A percentile compares a stretch with the other conserved stretches of the same genome.
Evolutionary conservation across 2,329 filamentous ascomycete species (phyloP).

Genomic region (Botrytis galanthina): DNA sequence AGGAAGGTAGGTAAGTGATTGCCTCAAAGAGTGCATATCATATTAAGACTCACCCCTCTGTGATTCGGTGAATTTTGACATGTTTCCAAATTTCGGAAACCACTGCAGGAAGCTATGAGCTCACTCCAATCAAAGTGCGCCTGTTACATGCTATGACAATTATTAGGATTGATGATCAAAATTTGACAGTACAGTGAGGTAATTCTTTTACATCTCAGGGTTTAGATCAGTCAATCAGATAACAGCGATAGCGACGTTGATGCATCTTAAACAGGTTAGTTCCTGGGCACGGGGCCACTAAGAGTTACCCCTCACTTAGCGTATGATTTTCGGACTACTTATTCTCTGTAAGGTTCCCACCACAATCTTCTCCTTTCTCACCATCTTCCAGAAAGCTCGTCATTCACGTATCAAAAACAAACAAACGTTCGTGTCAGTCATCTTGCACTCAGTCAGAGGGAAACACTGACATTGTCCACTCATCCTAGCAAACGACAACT

Average conservation of each 20-base stretch:
- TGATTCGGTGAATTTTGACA: not conserved
- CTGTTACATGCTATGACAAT: not conserved
- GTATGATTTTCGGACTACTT: not conserved
- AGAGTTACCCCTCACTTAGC: constrained; percentile 17
- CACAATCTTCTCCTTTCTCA: not conserved
- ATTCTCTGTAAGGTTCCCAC: not conserved
- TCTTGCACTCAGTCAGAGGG: not conserved
- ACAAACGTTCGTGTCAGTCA: constrained; percentile 8
- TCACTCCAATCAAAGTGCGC: not conserved
- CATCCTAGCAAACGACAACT: constrained; percentile 18
- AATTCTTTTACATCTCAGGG: not conserved
- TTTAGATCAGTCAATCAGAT: constrained; percentile 16
- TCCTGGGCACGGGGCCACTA: not conserved
- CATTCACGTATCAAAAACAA: not conserved
- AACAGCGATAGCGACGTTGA: not conserved
- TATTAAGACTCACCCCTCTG: not conserved
- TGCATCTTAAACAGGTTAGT: not conserved
- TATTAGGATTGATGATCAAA: not conserved
- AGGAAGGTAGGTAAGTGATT: not conserved
- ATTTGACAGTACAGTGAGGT: not conserved
- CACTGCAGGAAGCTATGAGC: not conserved
- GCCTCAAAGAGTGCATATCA: not conserved
- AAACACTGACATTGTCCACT: not conserved
- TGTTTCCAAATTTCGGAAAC: not conserved
- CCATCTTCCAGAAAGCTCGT: not conserved